Evolutionary conservation across 495 filamentous ascomycete species (phyloP).

Genomic region (Jackrogersella minutella): DNA sequence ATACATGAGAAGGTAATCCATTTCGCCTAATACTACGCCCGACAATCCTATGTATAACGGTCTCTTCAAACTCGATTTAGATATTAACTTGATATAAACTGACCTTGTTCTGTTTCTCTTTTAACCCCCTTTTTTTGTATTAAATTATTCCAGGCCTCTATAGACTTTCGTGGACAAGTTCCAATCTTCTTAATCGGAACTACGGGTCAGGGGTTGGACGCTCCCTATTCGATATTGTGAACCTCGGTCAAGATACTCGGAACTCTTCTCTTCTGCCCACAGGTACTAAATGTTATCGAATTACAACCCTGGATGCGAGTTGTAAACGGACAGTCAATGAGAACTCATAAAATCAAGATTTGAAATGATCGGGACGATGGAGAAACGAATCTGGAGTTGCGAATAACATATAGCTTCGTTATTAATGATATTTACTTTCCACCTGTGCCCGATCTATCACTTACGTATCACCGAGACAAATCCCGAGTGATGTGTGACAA

Average conservation of each 20-base stretch:
- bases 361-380: neutral
- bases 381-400: neutral
- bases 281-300: neutral
- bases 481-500: slow-evolving; percentile 8
- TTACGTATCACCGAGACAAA: neutral
- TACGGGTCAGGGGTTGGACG: neutral
- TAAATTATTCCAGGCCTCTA: neutral
- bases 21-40: neutral
- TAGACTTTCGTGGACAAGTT: neutral
- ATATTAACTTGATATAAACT: neutral
- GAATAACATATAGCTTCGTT: neutral
- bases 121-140: neutral
- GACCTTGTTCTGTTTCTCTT: neutral
- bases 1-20: neutral
- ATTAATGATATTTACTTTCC: neutral
- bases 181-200: neutral
- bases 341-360: neutral
- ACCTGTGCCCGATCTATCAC: neutral
- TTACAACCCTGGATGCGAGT: neutral
- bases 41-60: neutral
- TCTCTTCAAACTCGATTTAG: neutral
- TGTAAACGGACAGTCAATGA: neutral
- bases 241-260: slow-evolving; percentile 8
- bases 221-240: neutral
- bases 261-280: neutral